phyloP scores from a whole-genome alignment of 805 yeast species.

The Aciculoconidium aculeatum region DNA sequence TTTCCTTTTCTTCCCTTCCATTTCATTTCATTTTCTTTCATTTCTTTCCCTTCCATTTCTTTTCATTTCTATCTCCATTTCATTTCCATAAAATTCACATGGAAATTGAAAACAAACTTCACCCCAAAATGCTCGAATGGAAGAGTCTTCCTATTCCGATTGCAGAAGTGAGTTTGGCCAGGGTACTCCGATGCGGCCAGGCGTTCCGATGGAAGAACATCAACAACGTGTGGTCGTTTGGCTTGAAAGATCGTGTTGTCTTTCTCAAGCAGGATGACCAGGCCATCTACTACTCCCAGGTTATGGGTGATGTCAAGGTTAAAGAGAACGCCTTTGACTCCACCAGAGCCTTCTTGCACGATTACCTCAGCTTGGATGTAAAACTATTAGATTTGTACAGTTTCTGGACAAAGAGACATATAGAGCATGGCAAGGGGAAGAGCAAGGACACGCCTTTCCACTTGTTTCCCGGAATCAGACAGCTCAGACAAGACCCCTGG shows the following conservation, averaged over 20 bases:
- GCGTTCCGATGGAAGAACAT: slow-evolving; percentile 74
- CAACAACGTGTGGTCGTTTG: slow-evolving; percentile 60
- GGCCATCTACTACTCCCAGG: slow-evolving; percentile 46
- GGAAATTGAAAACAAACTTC: no score
- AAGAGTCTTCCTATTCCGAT: slow-evolving; percentile 8
- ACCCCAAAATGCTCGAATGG: slow-evolving; percentile 9
- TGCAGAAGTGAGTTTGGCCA: slow-evolving; percentile 51
- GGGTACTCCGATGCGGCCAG: slow-evolving; percentile 79
- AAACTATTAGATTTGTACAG: slow-evolving; percentile 47
- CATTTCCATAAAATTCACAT: slow-evolving; percentile 1
- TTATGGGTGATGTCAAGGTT: slow-evolving; percentile 12
- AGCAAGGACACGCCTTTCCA: slow-evolving; percentile 28
- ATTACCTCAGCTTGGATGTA: slow-evolving; percentile 67
- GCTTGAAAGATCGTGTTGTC: slow-evolving; percentile 54
- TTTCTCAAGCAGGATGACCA: slow-evolving; percentile 56
- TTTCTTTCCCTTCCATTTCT: no score
- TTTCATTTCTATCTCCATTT: neutral
- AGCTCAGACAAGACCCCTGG: slow-evolving; percentile 95
- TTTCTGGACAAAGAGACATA: slow-evolving; percentile 58
- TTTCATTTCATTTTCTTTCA: no score
- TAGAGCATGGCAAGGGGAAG: slow-evolving; percentile 28
- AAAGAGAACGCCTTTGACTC: slow-evolving; percentile 13
- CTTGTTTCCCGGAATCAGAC: slow-evolving; percentile 65
- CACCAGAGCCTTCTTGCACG: slow-evolving; percentile 42
- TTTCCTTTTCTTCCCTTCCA: no score